Evolutionary conservation across 1,284 basidiomycete genomes (phyloP).

Genomic region (Naganishia cerealis): DNA sequence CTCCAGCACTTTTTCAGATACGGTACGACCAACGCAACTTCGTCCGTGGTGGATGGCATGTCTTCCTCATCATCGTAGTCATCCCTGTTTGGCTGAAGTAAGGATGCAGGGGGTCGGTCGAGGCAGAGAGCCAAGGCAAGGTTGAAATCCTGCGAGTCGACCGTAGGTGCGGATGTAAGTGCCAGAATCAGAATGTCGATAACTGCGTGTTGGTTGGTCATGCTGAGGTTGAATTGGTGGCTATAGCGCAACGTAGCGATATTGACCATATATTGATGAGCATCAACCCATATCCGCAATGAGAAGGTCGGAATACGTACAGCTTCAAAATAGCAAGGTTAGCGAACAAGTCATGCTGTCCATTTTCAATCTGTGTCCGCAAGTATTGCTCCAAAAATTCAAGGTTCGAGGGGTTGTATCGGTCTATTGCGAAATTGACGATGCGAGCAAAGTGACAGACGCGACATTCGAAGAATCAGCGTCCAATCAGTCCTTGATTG

Average conservation of each 20-base stretch:
- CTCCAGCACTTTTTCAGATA: conserved; percentile 30
- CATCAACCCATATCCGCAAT: not conserved
- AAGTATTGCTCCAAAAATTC: conserved; percentile 92
- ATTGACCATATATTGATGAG: not conserved
- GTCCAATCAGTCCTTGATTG: not conserved
- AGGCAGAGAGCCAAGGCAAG: conserved; percentile 87
- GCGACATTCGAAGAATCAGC: not conserved
- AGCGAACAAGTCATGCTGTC: conserved; percentile 88
- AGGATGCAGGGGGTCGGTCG: conserved; percentile 58
- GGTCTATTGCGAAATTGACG: conserved; percentile 61
- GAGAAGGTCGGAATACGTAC: conserved; percentile 55
- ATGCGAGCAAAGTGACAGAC: not conserved
- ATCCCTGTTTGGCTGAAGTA: conserved; percentile 32
- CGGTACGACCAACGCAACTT: conserved; percentile 56
- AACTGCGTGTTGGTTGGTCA: conserved; percentile 88
- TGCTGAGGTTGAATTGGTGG: conserved; percentile 92
- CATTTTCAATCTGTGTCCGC: conserved; percentile 81
- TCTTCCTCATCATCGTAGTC: conserved; percentile 33
- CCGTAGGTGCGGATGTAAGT: conserved; percentile 68
- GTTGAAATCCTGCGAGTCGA: conserved; percentile 74
- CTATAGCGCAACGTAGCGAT: conserved; percentile 54
- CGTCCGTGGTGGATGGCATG: conserved; percentile 67
- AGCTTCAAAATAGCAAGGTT: conserved; percentile 78
- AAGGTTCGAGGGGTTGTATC: conserved; percentile 93
- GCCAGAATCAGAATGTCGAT: conserved; percentile 93